Conservation (phyloP, 139 green algal species). For the Chlamydomonas asymmetrica region DNA sequence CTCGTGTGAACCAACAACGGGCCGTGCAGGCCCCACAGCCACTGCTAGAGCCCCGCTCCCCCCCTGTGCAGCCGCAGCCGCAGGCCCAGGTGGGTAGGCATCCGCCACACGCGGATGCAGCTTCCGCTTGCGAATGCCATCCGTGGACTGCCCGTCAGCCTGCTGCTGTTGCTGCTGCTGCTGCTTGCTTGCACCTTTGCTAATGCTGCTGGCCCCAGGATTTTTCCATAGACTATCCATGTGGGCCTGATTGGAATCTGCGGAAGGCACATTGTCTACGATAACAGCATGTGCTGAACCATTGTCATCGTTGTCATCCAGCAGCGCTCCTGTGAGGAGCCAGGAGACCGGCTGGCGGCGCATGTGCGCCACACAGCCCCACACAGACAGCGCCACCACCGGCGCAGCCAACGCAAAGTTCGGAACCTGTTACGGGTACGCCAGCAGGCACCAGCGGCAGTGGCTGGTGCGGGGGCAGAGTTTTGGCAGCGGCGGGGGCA, state of each 20-base stretch:
- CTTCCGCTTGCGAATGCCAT: not conserved
- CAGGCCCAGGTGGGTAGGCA: not conserved
- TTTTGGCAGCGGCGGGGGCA: too few relatives aligned
- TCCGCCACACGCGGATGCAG: not conserved
- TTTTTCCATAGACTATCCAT: too few relatives aligned
- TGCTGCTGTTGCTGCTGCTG: constrained; percentile 13
- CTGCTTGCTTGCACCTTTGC: not conserved
- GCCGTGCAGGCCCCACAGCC: too few relatives aligned
- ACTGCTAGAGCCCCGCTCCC: not conserved
- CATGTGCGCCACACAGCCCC: constrained; percentile 41
- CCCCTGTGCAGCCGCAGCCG: not conserved
- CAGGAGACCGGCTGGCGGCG: not conserved
- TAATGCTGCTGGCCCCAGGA: constrained; percentile 9
- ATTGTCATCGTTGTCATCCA: too few relatives aligned
- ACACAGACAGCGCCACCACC: constrained; percentile 50
- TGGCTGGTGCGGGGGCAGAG: too few relatives aligned
- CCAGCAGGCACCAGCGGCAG: not conserved
- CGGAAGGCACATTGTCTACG: too few relatives aligned
- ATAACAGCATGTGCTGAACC: too few relatives aligned
- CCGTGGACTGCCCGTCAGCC: not conserved
- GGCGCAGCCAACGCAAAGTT: constrained; percentile 83
- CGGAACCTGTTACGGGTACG: constrained; percentile 54
- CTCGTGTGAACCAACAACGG: too few relatives aligned
- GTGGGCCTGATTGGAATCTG: too few relatives aligned
- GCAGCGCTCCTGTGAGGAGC: too few relatives aligned